phyloP scores from a whole-genome alignment of 2,329 filamentous ascomycete species.

The Talaromyces marneffei region DNA sequence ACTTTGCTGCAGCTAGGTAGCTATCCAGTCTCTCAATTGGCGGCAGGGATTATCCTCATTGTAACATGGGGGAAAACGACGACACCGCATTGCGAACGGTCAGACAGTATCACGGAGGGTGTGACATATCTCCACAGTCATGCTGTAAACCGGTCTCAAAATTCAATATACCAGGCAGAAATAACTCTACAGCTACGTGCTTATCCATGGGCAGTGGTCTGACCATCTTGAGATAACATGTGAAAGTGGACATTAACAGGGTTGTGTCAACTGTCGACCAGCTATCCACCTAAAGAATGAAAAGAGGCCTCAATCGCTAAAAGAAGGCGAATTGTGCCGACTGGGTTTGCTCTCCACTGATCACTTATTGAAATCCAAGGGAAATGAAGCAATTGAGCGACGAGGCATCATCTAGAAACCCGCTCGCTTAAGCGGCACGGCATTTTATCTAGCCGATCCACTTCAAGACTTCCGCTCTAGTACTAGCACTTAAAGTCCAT shows the following conservation, averaged over 20 bases:
- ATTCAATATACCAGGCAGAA: neutral
- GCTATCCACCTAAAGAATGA: neutral
- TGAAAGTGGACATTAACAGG: neutral
- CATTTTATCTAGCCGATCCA: neutral
- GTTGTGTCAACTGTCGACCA: neutral
- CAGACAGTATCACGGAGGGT: neutral
- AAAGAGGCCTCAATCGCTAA: neutral
- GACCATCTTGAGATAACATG: neutral
- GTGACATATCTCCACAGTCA: neutral
- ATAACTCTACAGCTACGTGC: neutral
- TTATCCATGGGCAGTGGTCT: neutral
- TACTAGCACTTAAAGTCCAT: neutral
- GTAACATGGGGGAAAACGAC: slow-evolving; percentile 2
- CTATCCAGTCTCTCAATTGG: neutral
- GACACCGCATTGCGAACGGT: neutral
- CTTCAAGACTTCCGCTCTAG: neutral
- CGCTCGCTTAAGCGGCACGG: neutral
- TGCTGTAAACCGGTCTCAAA: neutral
- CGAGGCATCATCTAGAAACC: neutral
- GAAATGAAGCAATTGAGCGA: neutral
- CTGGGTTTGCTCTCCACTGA: too few relatives aligned
- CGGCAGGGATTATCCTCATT: neutral
- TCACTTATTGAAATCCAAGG: neutral
- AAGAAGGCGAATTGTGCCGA: too few relatives aligned
- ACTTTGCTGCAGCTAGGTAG: neutral